phyloP scores from a whole-genome alignment of 2,329 filamentous ascomycete species.

The Trichoderma polysporum region DNA sequence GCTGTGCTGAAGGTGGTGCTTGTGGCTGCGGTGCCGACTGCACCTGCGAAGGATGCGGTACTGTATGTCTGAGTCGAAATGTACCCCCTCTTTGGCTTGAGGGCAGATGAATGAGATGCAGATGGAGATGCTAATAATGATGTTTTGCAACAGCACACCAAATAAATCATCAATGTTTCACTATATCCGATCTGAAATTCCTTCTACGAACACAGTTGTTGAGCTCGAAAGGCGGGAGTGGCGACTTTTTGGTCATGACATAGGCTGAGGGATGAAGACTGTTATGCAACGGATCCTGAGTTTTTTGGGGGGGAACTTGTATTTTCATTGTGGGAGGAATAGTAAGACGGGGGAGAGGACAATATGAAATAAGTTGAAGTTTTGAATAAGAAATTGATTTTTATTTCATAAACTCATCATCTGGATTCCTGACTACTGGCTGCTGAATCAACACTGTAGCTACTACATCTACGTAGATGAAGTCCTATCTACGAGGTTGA shows the following conservation, averaged over 20 bases:
- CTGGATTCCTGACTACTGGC: not conserved
- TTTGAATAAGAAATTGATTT: not conserved
- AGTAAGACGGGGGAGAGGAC: not conserved
- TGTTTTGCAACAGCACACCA: not conserved
- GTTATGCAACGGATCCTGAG: not conserved
- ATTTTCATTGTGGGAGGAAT: not conserved
- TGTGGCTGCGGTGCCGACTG: conserved; percentile 45
- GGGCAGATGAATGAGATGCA: not conserved
- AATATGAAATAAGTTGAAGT: not conserved
- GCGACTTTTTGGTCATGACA: not conserved
- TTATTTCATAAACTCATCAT: not conserved
- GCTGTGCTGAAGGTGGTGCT: conserved; percentile 42
- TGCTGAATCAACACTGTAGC: no score
- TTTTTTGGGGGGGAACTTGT: not conserved
- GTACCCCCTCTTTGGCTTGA: conserved; percentile 23
- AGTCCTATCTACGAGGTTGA: no score
- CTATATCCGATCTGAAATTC: not conserved
- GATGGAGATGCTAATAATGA: not conserved
- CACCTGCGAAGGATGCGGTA: conserved; percentile 41
- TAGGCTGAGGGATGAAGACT: not conserved
- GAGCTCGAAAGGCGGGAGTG: not conserved
- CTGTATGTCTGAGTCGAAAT: conserved; percentile 21
- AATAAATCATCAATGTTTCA: not conserved
- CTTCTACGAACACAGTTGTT: not conserved
- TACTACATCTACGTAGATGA: not conserved